These are phyloP conservation scores for Syncephalastrum contaminatum DNA, from an alignment of 371 early-diverging fungal species.

Conservation along the genomic window DNA sequence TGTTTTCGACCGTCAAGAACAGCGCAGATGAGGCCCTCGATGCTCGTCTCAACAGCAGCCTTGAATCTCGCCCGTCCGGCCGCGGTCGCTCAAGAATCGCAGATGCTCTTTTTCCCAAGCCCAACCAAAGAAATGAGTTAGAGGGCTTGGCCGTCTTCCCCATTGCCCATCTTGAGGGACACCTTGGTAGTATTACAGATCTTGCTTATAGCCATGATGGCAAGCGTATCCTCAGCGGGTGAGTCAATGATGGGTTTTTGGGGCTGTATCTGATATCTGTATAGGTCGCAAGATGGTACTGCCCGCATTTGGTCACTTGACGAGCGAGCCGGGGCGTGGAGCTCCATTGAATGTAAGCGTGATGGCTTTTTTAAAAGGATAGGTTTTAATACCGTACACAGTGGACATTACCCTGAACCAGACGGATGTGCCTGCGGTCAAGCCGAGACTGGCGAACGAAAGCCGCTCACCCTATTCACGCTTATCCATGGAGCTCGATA, in stretches of 20 bases:
- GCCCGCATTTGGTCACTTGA: conserved; percentile 51
- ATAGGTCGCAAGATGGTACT: conserved; percentile 50
- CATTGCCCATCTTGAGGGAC: conserved; percentile 72
- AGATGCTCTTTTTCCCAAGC: conserved; percentile 2
- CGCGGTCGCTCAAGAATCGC: background rate
- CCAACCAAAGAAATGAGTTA: background rate
- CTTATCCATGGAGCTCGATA: too few species aligned
- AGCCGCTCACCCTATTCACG: too few species aligned
- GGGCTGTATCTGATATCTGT: background rate
- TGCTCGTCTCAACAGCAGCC: background rate
- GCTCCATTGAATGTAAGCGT: conserved; percentile 31
- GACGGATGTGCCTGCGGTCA: conserved; percentile 14
- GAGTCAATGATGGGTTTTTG: conserved; percentile 21
- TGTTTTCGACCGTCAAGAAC: conserved; percentile 61
- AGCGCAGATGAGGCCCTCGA: conserved; percentile 1
- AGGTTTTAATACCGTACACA: background rate
- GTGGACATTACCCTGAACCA: conserved; percentile 28
- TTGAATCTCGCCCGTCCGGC: conserved; percentile 4
- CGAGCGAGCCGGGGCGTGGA: conserved; percentile 29
- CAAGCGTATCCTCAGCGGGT: conserved; percentile 70
- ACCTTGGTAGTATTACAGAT: conserved; percentile 73
- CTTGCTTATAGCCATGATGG: conserved; percentile 75
- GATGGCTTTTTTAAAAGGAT: background rate
- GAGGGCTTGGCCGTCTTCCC: conserved; percentile 57
- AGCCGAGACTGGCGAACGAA: background rate